Percentiles rank a stretch among this genome's conserved stretches.
Conservation (phyloP, 192 early-diverging fungal genomes). For the Podila epicladia region DNA sequence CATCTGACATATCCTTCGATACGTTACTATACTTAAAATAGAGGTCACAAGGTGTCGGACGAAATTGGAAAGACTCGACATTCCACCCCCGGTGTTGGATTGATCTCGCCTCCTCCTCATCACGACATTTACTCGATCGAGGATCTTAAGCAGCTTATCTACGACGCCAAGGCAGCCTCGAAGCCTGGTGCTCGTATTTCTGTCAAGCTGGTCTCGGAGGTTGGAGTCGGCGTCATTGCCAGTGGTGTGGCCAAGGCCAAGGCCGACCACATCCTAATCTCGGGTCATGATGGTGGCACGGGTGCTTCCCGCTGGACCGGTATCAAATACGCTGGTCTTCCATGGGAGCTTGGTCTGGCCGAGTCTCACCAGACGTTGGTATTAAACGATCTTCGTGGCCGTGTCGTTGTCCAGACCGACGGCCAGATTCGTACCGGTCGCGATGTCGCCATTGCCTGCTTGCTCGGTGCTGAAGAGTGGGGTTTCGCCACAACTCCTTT, state of each 20-base stretch:
- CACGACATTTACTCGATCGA: slow-evolving; percentile 99
- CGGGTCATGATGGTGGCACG: slow-evolving; percentile 98
- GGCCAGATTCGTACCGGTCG: slow-evolving; percentile 98
- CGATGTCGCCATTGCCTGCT: slow-evolving; percentile 96
- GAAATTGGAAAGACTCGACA: slow-evolving; percentile 90
- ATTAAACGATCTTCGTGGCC: slow-evolving; percentile 94
- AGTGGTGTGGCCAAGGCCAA: slow-evolving; percentile 98
- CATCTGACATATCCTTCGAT: background rate
- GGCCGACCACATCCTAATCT: slow-evolving; percentile 94
- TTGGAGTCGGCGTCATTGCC: slow-evolving; percentile 97
- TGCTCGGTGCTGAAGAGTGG: slow-evolving; percentile 99
- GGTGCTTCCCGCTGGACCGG: slow-evolving; percentile 98
- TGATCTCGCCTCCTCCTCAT: slow-evolving; percentile 98
- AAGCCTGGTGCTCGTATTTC: slow-evolving; percentile 91
- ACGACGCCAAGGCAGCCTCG: slow-evolving; percentile 90
- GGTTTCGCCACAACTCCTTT: slow-evolving; percentile 99
- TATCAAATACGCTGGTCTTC: slow-evolving; percentile 98
- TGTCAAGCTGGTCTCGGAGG: slow-evolving; percentile 97
- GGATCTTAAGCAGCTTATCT: slow-evolving; percentile 98
- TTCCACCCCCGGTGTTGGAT: slow-evolving; percentile 93
- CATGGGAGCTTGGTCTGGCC: slow-evolving; percentile 99
- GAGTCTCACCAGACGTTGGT: slow-evolving; percentile 99
- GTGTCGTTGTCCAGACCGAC: slow-evolving; percentile 97
- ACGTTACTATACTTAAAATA: slow-evolving; percentile 13
- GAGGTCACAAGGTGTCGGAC: slow-evolving; percentile 78